Conservation (phyloP, 352 stramenopile species). For the Phytophthora sp. region DNA sequence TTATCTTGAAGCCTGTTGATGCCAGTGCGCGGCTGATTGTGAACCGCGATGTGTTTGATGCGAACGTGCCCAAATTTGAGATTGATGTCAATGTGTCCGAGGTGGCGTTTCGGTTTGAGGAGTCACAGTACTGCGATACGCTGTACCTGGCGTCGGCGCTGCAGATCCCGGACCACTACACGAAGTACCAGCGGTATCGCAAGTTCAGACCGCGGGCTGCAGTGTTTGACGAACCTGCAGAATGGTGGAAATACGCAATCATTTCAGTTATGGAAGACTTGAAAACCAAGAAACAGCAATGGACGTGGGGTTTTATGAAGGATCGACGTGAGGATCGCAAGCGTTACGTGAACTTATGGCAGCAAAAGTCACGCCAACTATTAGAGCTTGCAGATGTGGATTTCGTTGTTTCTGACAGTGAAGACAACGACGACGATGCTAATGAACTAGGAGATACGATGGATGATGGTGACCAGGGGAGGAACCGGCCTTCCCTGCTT, state of each 20-base stretch:
- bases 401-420: slow-evolving; percentile 60
- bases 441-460: slow-evolving; percentile 24
- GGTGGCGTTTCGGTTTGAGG: slow-evolving; percentile 82
- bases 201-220: slow-evolving; percentile 60
- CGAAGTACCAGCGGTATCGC: slow-evolving; percentile 82
- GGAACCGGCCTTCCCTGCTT: not conserved
- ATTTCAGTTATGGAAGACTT: slow-evolving; percentile 64
- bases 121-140: slow-evolving; percentile 89
- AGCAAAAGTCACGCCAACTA: slow-evolving; percentile 40
- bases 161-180: slow-evolving; percentile 73
- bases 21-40: slow-evolving; percentile 80
- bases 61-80: slow-evolving; percentile 81
- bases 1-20: slow-evolving; percentile 85
- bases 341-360: slow-evolving; percentile 75
- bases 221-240: slow-evolving; percentile 59
- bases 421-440: slow-evolving; percentile 60
- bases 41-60: slow-evolving; percentile 82
- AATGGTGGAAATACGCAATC: slow-evolving; percentile 89
- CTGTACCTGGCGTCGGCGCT: slow-evolving; percentile 78
- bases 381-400: slow-evolving; percentile 40
- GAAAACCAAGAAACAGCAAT: slow-evolving; percentile 65
- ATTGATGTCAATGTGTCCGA: slow-evolving; percentile 80
- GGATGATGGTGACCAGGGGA: slow-evolving; percentile 23
- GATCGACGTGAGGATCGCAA: slow-evolving; percentile 81
- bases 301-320: slow-evolving; percentile 87